A percentile compares a stretch with the other conserved stretches of the same genome.
Conservation (phyloP, 139 green algal genomes). For the Chlamydomonas schloesseri region DNA sequence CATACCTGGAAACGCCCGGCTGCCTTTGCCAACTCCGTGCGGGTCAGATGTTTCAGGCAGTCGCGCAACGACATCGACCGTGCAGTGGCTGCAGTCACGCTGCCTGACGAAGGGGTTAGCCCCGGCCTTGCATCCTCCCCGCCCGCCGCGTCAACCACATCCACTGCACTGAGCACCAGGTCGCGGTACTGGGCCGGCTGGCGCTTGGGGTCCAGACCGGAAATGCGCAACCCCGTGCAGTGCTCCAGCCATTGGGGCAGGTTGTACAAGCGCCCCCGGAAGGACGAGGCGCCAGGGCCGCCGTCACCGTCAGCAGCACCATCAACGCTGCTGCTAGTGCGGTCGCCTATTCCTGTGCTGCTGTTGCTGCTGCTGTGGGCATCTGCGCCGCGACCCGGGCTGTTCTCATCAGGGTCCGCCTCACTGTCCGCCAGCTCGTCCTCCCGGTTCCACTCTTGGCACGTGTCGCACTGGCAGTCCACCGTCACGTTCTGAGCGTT, state of each 20-base stretch:
- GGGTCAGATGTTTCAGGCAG: too few species aligned
- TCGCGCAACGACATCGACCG: too few species aligned
- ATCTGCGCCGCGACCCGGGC: neutral
- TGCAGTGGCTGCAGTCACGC: too few species aligned
- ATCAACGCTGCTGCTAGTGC: neutral
- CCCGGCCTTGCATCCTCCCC: too few species aligned
- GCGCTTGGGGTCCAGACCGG: neutral
- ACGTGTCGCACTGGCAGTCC: slow-evolving; percentile 12
- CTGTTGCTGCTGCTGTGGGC: neutral
- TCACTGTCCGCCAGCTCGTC: too few species aligned
- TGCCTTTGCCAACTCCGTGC: too few species aligned
- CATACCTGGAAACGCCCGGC: too few species aligned
- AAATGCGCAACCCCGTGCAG: neutral
- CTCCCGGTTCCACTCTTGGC: neutral
- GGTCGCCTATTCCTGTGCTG: neutral
- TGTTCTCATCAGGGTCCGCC: neutral
- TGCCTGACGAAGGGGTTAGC: too few species aligned
- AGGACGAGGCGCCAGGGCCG: neutral
- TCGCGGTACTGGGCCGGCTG: neutral
- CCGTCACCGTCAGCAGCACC: neutral
- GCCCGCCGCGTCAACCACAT: neutral
- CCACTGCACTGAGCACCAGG: neutral
- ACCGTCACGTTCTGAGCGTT: neutral
- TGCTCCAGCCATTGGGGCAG: slow-evolving; percentile 40
- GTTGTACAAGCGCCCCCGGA: slow-evolving; percentile 9